Evolutionary conservation across 805 yeast genomes (phyloP), one percentile per base, ranked within the genome.

Genomic region (Scheffersomyces amazonensis): DNA sequence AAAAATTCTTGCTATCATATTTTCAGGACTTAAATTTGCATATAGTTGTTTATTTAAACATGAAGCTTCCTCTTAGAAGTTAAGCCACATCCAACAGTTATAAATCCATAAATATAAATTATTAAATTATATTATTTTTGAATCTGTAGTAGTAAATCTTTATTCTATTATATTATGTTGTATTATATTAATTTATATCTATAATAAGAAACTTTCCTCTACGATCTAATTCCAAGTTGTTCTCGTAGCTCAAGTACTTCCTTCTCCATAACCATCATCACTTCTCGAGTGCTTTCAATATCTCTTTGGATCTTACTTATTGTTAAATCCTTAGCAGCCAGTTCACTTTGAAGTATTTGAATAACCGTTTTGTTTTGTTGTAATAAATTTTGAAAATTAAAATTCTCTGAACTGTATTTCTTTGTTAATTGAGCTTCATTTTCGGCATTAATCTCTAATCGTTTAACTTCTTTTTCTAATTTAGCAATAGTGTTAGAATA

Each of bases 341-440:
- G 60, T 35, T 69, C 73, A 32, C 54, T 55, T 29, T 64, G 68
- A 23, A 67, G 53, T 18, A 63, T 65, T 38, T 68, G 73, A 32
- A 68, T 52, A 15, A 62, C 58, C 43, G 67, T 56, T 43, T 62
- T 62, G 50, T 53, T 64, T 36, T 66, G 64, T 36, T 60, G 59
- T 22, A 81, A 67, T 40, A 76, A 75, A 32, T 70, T 66, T 43
- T 78, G 82, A 42, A 74, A 71, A 37, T 72, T 71, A 43, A 73
- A 65, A 50, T 78, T 79, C 46, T 83, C 89, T 35, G 75, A 80
- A 42, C 76, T 76, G 41, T 80, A 79, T 37, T 71, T 62, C 36
- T 71, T 68, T 25, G 77, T 66, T 17, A 78, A 71, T 32, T 65
- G 66, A 3, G 66, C 52, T 46, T 82, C 83, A 44, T 69, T 75